phyloP scores from a whole-genome alignment of 352 stramenopile species.

The Globisporangium irregulare region DNA sequence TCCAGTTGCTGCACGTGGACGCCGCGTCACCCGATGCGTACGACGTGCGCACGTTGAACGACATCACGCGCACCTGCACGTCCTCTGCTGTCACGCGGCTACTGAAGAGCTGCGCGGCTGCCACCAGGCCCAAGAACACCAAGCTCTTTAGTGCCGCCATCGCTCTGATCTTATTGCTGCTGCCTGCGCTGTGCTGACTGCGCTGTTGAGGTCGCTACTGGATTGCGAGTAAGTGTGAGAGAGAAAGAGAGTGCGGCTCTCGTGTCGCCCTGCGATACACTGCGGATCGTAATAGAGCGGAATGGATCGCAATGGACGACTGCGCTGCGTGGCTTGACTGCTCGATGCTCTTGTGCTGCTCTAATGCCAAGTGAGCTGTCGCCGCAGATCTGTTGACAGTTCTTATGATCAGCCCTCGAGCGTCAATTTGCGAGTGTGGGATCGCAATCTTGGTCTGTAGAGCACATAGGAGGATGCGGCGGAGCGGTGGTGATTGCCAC shows the following conservation, averaged over 20 bases:
- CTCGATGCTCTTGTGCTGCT: not conserved
- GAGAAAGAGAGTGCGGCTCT: not conserved
- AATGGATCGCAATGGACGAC: not conserved
- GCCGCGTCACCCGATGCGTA: conserved; percentile 37
- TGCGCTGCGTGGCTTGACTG: not conserved
- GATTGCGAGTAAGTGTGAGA: not conserved
- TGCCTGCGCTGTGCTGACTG: not conserved
- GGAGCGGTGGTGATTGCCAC: not conserved
- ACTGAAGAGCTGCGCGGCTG: conserved; percentile 6
- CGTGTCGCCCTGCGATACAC: not conserved
- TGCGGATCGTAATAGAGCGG: not conserved
- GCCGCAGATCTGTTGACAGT: not conserved
- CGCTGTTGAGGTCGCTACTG: not conserved
- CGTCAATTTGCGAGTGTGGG: not conserved
- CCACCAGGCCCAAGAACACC: conserved; percentile 8
- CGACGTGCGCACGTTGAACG: conserved; percentile 81
- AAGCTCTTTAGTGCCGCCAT: conserved; percentile 7
- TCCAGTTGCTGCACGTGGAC: conserved; percentile 57
- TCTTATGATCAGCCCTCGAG: not conserved
- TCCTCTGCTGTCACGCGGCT: conserved; percentile 20
- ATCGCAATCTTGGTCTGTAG: not conserved
- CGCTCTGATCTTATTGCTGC: not conserved
- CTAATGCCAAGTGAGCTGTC: not conserved
- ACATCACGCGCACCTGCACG: conserved; percentile 58
- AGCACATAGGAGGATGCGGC: not conserved